Percentiles rank a stretch among this genome's conserved stretches.
These are phyloP conservation scores for Leptographium procerum DNA, from an alignment of 2,329 filamentous ascomycete genomes.

Conservation along the genomic window DNA sequence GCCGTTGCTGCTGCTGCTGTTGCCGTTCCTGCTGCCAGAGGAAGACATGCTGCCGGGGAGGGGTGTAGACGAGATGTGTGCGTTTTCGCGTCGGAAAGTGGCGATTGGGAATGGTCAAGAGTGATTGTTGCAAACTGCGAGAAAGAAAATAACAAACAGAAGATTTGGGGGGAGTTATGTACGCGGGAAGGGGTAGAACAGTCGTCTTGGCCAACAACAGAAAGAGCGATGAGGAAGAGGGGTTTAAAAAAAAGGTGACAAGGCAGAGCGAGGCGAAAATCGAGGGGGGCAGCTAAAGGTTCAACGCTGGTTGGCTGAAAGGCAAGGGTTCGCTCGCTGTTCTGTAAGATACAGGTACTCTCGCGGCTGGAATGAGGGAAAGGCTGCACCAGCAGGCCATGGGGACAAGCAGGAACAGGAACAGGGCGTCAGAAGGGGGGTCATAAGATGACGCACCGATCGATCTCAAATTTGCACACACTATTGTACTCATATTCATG, in stretches of 20 bases:
- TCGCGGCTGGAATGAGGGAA: too few relatives aligned
- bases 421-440: neutral
- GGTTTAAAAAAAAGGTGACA: neutral
- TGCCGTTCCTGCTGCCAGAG: neutral
- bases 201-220: neutral
- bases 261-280: neutral
- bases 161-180: neutral
- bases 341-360: too few relatives aligned
- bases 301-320: neutral
- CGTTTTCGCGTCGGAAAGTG: neutral
- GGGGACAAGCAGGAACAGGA: too few relatives aligned
- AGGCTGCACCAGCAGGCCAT: neutral
- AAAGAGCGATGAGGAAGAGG: neutral
- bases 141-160: too few relatives aligned
- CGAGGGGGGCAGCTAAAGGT: neutral
- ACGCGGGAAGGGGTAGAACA: too few relatives aligned
- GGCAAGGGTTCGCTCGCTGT: neutral
- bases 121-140: neutral
- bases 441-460: neutral
- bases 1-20: neutral
- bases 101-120: neutral
- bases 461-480: neutral
- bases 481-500: too few relatives aligned
- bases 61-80: neutral
- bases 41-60: neutral